These are phyloP conservation scores for Leishmania tropica DNA, from an alignment of 208 protist species.

Conservation along the genomic window DNA sequence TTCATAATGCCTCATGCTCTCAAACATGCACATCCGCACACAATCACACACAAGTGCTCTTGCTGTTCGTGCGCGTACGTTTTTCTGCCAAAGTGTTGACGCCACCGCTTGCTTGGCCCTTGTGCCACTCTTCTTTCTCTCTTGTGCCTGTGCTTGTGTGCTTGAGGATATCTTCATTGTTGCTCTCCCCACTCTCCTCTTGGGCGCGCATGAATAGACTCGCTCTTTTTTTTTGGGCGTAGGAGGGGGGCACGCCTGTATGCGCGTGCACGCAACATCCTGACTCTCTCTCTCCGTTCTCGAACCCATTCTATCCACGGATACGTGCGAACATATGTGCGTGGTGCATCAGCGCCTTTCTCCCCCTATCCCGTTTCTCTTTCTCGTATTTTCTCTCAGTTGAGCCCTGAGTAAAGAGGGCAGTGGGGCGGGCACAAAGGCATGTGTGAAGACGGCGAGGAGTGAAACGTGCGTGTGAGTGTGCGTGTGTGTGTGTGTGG, in stretches of 20 bases:
- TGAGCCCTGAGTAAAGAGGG: not conserved
- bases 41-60: not conserved
- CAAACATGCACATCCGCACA: not conserved
- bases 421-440: not conserved
- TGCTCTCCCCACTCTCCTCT: not conserved
- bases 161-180: not conserved
- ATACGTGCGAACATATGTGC: not conserved
- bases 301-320: not conserved
- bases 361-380: not conserved
- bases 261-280: not conserved
- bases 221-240: not conserved
- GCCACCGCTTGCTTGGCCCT: not conserved
- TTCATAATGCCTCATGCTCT: no score
- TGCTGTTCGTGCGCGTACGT: not conserved
- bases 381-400: not conserved
- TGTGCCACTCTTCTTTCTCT: not conserved
- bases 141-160: not conserved
- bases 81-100: not conserved
- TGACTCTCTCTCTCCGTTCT: not conserved
- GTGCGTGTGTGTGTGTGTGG: not conserved
- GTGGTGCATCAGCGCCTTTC: not conserved
- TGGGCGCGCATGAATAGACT: not conserved
- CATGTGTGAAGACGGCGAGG: not conserved
- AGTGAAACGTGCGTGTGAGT: not conserved
- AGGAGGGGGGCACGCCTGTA: not conserved